phyloP scores from a whole-genome alignment of 306 rosid genomes.

The Ziziphus jujuba region DNA sequence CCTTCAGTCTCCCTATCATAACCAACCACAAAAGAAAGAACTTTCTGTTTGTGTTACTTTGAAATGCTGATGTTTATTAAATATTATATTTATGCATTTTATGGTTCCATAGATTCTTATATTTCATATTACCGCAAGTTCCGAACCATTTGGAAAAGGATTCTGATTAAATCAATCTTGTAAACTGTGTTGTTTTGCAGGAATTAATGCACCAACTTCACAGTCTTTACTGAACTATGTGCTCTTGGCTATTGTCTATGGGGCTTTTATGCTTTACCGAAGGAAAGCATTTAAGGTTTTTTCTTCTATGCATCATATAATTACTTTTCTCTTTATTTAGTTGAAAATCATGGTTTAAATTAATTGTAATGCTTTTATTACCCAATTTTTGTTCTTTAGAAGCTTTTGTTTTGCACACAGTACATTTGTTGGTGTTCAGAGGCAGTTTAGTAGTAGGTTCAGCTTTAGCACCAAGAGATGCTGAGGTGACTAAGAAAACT shows the following conservation, averaged over 20 bases:
- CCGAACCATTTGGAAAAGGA: background rate
- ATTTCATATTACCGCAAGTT: background rate
- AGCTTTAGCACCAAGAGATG: background rate
- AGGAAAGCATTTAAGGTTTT: slow-evolving; percentile 75
- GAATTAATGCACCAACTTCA: slow-evolving; percentile 86
- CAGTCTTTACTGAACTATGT: slow-evolving; percentile 87
- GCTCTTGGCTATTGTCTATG: slow-evolving; percentile 71
- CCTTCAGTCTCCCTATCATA: no score
- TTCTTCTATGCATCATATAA: slow-evolving; percentile 6
- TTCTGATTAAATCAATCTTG: background rate
- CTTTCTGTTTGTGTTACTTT: background rate
- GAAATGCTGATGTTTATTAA: background rate
- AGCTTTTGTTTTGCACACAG: background rate
- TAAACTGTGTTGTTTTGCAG: slow-evolving; percentile 35
- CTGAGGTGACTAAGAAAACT: background rate
- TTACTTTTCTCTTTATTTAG: background rate
- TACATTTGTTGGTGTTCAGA: background rate
- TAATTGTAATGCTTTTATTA: background rate
- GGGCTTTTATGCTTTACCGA: slow-evolving; percentile 50
- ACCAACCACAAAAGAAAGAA: no score
- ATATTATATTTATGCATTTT: background rate
- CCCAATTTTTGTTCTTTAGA: background rate
- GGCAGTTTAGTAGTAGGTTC: background rate
- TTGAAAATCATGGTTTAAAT: background rate
- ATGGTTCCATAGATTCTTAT: background rate